Conservation (phyloP, 257 asterid genomes). For the Capsicum baccatum region DNA sequence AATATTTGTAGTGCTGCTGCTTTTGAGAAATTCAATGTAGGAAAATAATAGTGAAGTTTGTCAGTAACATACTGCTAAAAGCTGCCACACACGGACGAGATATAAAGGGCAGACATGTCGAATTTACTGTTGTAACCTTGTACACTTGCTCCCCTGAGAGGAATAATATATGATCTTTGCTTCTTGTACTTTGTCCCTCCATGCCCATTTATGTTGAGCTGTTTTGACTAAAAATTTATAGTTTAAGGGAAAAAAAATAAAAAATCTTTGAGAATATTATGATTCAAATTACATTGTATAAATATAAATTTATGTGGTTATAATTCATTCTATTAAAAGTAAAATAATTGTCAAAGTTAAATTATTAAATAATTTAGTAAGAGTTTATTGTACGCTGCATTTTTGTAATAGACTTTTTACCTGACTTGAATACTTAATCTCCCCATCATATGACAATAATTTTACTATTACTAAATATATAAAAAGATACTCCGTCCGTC, state of each 20-base stretch:
- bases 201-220: no score
- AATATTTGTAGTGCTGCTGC: constrained; percentile 35
- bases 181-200: no score
- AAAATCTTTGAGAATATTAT: no score
- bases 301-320: neutral
- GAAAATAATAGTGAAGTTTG: constrained; percentile 25
- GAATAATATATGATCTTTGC: no score
- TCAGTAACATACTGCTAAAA: constrained; percentile 39
- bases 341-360: neutral
- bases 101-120: neutral
- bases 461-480: neutral
- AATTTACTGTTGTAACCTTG: constrained; percentile 38
- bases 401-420: no score
- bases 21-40: constrained; percentile 30
- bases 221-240: no score
- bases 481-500: neutral
- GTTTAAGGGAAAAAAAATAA: no score
- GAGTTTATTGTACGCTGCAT: no score
- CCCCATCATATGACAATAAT: no score
- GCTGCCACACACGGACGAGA: constrained; percentile 47
- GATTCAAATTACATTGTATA: no score
- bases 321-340: neutral
- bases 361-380: no score
- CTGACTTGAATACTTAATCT: no score
- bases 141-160: neutral